Evolutionary conservation across 768 basidiomycete genomes (phyloP).

Genomic region (Boletus rubropictus): DNA sequence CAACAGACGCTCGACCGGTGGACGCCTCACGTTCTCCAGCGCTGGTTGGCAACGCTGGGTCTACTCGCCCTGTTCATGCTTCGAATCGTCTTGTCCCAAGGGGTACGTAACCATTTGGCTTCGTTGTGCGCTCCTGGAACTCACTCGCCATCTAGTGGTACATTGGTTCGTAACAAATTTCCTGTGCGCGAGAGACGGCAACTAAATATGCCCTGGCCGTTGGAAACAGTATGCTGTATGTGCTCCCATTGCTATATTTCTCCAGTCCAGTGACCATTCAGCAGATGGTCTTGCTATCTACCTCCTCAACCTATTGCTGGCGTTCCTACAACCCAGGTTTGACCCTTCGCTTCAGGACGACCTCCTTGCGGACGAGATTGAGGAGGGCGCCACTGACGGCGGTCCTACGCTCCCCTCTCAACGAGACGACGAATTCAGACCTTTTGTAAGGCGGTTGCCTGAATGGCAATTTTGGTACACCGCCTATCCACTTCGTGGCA

Average conservation of each 20-base stretch:
- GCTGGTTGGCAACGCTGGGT: constrained; percentile 78
- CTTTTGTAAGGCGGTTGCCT: constrained; percentile 91
- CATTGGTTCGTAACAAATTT: constrained; percentile 58
- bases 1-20: constrained; percentile 87
- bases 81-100: constrained; percentile 83
- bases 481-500: not conserved
- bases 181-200: not conserved
- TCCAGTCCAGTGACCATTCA: constrained; percentile 2
- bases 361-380: constrained; percentile 88
- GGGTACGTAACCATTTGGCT: constrained; percentile 46
- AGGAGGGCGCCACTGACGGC: constrained; percentile 74
- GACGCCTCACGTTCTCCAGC: constrained; percentile 84
- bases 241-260: constrained; percentile 12
- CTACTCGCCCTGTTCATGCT: constrained; percentile 73
- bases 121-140: not conserved
- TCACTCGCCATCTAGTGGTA: constrained; percentile 60
- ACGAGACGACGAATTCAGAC: constrained; percentile 93
- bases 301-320: constrained; percentile 90
- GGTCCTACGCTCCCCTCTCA: constrained; percentile 55
- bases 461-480: constrained; percentile 94
- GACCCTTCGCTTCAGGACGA: constrained; percentile 95
- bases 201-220: constrained; percentile 1
- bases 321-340: constrained; percentile 96
- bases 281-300: constrained; percentile 91
- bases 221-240: constrained; percentile 61